Percentiles rank a stretch among this genome's conserved stretches.
Evolutionary conservation across 345 rosid species (phyloP).

Genomic region (Salix koriyanagi): DNA sequence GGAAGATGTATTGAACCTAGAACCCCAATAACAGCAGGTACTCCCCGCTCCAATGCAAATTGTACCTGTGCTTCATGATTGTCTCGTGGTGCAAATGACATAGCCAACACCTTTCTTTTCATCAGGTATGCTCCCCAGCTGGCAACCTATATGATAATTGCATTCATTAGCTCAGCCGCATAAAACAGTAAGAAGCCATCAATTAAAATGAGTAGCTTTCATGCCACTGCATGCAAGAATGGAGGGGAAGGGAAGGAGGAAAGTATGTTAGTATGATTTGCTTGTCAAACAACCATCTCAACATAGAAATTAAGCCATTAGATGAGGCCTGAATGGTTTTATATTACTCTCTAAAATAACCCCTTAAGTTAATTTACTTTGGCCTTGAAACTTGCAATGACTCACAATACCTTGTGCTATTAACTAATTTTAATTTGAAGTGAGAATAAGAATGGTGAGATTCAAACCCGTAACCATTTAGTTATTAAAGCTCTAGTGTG

Average conservation of each 20-base stretch:
- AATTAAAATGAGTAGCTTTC: background rate
- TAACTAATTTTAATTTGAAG: too few species aligned
- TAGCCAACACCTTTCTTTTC: constrained; percentile 78
- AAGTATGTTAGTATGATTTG: background rate
- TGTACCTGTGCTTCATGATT: constrained; percentile 99
- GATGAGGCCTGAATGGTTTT: too few species aligned
- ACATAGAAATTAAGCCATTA: too few species aligned
- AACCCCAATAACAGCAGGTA: constrained; percentile 85
- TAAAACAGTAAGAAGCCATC: background rate
- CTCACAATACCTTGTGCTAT: too few species aligned
- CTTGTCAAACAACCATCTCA: too few species aligned
- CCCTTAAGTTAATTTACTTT: too few species aligned
- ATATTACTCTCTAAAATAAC: too few species aligned
- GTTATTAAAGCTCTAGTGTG: too few species aligned
- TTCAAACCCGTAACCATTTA: too few species aligned
- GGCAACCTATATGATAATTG: constrained; percentile 56
- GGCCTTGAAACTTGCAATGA: too few species aligned
- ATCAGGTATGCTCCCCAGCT: constrained; percentile 97
- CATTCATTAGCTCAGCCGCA: constrained; percentile 10
- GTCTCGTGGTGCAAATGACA: constrained; percentile 96
- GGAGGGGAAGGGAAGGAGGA: background rate
- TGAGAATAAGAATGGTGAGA: too few species aligned
- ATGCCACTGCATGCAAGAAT: background rate
- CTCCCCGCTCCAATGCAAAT: constrained; percentile 97
- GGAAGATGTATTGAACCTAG: constrained; percentile 87